These are phyloP conservation scores for Trichoderma pleuroti DNA, from an alignment of 2,329 filamentous ascomycete species.

Conservation along the genomic window DNA sequence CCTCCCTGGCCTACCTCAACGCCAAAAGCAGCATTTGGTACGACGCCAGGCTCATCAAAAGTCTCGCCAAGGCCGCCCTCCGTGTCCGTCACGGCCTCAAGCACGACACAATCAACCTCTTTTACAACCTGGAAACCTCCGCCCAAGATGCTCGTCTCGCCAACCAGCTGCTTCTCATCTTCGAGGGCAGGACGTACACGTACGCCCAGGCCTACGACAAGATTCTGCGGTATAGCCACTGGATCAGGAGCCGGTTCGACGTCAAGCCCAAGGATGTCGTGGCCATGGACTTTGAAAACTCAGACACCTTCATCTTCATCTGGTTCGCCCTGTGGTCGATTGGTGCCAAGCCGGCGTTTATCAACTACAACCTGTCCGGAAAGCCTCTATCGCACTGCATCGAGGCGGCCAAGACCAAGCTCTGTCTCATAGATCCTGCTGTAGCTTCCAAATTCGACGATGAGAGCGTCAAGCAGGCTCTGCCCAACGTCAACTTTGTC, in stretches of 20 bases:
- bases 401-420: constrained; percentile 59
- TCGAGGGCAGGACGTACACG: constrained; percentile 65
- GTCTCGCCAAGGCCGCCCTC: constrained; percentile 45
- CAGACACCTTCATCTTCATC: constrained; percentile 71
- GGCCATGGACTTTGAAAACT: constrained; percentile 78
- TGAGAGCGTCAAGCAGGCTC: constrained; percentile 48
- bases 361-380: constrained; percentile 80
- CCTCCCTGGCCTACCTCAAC: constrained; percentile 73
- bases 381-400: constrained; percentile 72
- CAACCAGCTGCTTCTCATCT: constrained; percentile 61
- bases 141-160: constrained; percentile 52
- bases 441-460: constrained; percentile 55
- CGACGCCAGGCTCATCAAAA: constrained; percentile 60
- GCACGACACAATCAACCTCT: constrained; percentile 63
- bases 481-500: constrained; percentile 54
- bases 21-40: constrained; percentile 64
- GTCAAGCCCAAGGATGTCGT: constrained; percentile 72
- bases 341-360: constrained; percentile 77
- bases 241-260: constrained; percentile 62
- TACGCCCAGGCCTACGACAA: constrained; percentile 73
- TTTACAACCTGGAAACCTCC: constrained; percentile 69
- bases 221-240: constrained; percentile 68
- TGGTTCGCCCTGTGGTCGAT: constrained; percentile 78
- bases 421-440: constrained; percentile 66
- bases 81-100: constrained; percentile 47